Conservation (phyloP, 2,329 filamentous ascomycete genomes). For the Golovinomyces cichoracearum region DNA sequence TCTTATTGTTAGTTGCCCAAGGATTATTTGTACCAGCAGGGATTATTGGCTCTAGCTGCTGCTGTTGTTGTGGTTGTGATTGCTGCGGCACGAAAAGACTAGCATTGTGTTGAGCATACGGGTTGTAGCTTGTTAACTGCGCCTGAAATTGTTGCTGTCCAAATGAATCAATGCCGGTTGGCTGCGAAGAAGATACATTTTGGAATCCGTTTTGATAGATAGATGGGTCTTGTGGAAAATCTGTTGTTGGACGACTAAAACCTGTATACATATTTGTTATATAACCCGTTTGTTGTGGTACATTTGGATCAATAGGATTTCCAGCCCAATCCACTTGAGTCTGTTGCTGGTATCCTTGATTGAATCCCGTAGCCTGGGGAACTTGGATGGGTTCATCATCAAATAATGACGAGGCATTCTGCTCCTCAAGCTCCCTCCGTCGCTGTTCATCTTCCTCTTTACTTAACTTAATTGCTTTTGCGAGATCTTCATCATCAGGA, state of each 20-base stretch:
- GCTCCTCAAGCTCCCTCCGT: constrained; percentile 62
- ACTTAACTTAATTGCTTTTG: constrained; percentile 84
- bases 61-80: constrained; percentile 24
- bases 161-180: constrained; percentile 45
- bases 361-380: constrained; percentile 57
- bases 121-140: constrained; percentile 29
- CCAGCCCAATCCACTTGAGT: constrained; percentile 91
- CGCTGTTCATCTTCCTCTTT: constrained; percentile 82
- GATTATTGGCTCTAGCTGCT: constrained; percentile 31
- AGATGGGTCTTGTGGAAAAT: constrained; percentile 27
- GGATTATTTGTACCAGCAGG: constrained; percentile 82
- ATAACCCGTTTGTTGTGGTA: constrained; percentile 58
- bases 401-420: constrained; percentile 67
- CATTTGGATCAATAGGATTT: constrained; percentile 62
- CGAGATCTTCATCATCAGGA: constrained; percentile 58
- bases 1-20: constrained; percentile 43
- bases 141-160: constrained; percentile 25
- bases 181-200: constrained; percentile 43
- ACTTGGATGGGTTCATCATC: constrained; percentile 41
- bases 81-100: constrained; percentile 15
- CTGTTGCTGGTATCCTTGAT: constrained; percentile 94
- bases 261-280: constrained; percentile 29
- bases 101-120: constrained; percentile 22
- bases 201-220: constrained; percentile 44
- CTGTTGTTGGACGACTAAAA: constrained; percentile 8